Evolutionary conservation across 2,329 filamentous ascomycete genomes (phyloP).

Genomic region (Sporothrix globosa): DNA sequence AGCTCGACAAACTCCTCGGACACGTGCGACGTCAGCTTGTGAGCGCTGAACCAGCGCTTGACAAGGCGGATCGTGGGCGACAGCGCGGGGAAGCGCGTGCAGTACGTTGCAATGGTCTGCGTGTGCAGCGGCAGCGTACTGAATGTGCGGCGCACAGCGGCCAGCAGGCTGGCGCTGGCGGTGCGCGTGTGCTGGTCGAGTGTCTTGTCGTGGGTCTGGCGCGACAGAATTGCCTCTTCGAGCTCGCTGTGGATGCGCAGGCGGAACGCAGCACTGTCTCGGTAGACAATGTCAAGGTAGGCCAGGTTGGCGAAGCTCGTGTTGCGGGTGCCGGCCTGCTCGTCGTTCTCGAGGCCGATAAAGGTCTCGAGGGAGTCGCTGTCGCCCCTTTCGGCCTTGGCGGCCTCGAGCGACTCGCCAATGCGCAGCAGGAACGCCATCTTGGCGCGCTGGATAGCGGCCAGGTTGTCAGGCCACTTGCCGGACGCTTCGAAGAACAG

Average conservation of each 20-base stretch:
- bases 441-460: slow-evolving; percentile 91
- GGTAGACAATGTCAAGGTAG: slow-evolving; percentile 80
- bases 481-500: slow-evolving; percentile 92
- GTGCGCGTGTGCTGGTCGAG: slow-evolving; percentile 68
- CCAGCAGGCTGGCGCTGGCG: slow-evolving; percentile 69
- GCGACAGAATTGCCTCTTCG: slow-evolving; percentile 78
- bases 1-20: slow-evolving; percentile 83
- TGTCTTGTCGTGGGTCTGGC: slow-evolving; percentile 74
- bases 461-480: slow-evolving; percentile 90
- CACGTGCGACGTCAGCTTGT: slow-evolving; percentile 73
- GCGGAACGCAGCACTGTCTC: slow-evolving; percentile 74
- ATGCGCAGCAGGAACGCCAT: slow-evolving; percentile 84
- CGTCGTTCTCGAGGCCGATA: slow-evolving; percentile 82
- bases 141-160: slow-evolving; percentile 71
- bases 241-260: slow-evolving; percentile 87
- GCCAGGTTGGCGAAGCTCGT: slow-evolving; percentile 73
- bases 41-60: slow-evolving; percentile 86
- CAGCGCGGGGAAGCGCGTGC: slow-evolving; percentile 76
- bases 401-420: slow-evolving; percentile 67
- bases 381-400: slow-evolving; percentile 45
- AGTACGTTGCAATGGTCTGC: slow-evolving; percentile 77
- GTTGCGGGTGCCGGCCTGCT: slow-evolving; percentile 60
- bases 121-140: slow-evolving; percentile 75
- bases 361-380: slow-evolving; percentile 62
- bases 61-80: slow-evolving; percentile 81